Evolutionary conservation across 208 protist species (phyloP).

Genomic region (Wallacemonas sp.): DNA sequence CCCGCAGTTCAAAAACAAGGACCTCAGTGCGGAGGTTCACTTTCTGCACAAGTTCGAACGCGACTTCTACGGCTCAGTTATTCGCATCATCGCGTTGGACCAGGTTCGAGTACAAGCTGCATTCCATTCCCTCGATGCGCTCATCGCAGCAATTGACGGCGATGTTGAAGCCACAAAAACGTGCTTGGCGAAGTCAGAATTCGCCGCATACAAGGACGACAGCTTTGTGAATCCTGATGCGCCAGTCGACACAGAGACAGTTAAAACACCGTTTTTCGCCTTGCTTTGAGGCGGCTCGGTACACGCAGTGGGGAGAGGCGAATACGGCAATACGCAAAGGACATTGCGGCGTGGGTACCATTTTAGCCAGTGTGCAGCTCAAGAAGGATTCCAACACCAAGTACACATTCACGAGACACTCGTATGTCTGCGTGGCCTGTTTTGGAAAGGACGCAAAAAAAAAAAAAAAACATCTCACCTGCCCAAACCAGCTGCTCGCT

Average conservation of each 20-base stretch:
- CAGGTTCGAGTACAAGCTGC: constrained; percentile 53
- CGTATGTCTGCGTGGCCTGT: no score
- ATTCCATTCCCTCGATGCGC: constrained; percentile 75
- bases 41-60: constrained; percentile 82
- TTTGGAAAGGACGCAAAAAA: no score
- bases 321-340: no score
- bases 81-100: constrained; percentile 71
- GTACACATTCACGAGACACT: no score
- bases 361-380: no score
- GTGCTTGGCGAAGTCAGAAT: constrained; percentile 29
- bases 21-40: constrained; percentile 82
- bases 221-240: constrained; percentile 37
- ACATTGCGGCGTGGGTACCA: no score
- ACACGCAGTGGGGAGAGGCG: no score
- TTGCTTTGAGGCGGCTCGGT: constrained; percentile 17
- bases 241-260: constrained; percentile 11
- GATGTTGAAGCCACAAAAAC: constrained; percentile 48
- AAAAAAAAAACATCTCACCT: no score
- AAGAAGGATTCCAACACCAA: no score
- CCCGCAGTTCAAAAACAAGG: constrained; percentile 82
- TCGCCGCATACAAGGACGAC: constrained; percentile 25
- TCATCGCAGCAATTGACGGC: constrained; percentile 76
- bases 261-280: neutral
- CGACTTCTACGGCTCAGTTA: constrained; percentile 88
- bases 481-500: no score